A percentile compares a stretch with the other conserved stretches of the same genome.
Conservation (phyloP, 306 rosid species). For the Ammopiptanthus mongolicus region DNA sequence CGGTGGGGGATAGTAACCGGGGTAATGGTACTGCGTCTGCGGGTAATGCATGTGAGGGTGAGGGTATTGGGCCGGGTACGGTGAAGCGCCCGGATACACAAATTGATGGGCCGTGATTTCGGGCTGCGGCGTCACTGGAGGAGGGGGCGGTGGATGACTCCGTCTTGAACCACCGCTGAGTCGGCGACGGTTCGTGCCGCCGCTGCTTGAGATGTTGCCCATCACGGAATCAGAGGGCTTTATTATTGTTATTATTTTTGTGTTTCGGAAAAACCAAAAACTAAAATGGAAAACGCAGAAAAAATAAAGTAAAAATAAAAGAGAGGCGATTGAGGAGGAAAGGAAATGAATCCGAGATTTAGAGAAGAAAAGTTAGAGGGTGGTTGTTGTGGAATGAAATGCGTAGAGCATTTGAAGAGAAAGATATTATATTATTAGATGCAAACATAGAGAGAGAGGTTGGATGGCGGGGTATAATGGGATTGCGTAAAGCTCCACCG, state of each 20-base stretch:
- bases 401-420: neutral
- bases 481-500: conserved; percentile 29
- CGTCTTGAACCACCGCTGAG: conserved; percentile 27
- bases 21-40: conserved; percentile 28
- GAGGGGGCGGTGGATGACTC: conserved; percentile 56
- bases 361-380: neutral
- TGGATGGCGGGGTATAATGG: neutral
- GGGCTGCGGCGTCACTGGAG: conserved; percentile 60
- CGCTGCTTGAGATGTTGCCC: conserved; percentile 73
- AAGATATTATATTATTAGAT: too few relatives aligned
- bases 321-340: neutral
- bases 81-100: conserved; percentile 53
- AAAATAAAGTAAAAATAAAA: neutral
- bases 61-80: conserved; percentile 53
- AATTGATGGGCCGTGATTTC: conserved; percentile 56
- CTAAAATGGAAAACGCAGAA: neutral
- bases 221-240: conserved; percentile 19
- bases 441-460: neutral
- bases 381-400: neutral
- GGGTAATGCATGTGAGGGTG: conserved; percentile 27
- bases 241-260: too few relatives aligned
- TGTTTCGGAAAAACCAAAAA: neutral
- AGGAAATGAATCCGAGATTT: neutral
- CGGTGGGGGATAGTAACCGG: conserved; percentile 34
- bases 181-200: conserved; percentile 45